Percentiles rank a stretch among this genome's conserved stretches.
These are phyloP conservation scores for Thermothielavioides terrestris DNA, from an alignment of 495 filamentous ascomycete genomes.

Conservation along the genomic window DNA sequence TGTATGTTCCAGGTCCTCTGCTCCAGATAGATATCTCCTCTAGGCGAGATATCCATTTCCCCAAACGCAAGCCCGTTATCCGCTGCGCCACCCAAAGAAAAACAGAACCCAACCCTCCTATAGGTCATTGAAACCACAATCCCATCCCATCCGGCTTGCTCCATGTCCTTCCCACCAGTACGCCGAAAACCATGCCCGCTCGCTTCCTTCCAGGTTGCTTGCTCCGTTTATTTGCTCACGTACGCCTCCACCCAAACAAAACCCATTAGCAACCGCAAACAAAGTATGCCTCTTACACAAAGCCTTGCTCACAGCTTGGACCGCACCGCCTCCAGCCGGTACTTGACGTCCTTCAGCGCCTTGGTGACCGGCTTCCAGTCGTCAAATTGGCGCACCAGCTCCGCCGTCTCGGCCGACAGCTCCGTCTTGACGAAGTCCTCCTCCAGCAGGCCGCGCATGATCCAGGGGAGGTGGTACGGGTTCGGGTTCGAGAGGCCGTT, in stretches of 20 bases:
- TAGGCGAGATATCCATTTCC: background rate
- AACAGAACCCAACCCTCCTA: no score
- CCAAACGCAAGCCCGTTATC: background rate
- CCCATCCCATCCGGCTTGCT: background rate
- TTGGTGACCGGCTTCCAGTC: slow-evolving; percentile 87
- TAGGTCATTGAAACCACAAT: no score
- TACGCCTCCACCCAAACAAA: background rate
- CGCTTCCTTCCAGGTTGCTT: no score
- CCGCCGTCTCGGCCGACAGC: slow-evolving; percentile 62
- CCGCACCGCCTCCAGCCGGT: slow-evolving; percentile 82
- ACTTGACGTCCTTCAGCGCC: slow-evolving; percentile 91
- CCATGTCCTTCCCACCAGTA: background rate
- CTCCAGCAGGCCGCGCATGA: slow-evolving; percentile 84
- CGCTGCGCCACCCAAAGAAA: background rate
- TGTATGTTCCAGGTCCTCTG: no score
- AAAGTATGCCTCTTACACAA: background rate
- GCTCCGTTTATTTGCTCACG: background rate
- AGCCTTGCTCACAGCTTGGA: slow-evolving; percentile 64
- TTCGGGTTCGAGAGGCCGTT: slow-evolving; percentile 48
- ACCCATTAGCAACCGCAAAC: background rate
- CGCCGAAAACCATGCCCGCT: background rate
- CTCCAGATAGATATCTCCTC: no score
- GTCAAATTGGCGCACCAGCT: slow-evolving; percentile 81
- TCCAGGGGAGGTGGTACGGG: slow-evolving; percentile 88
- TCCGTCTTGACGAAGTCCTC: slow-evolving; percentile 84